These are phyloP conservation scores for Penicillium flavigenum DNA, from an alignment of 495 filamentous ascomycete genomes.

Conservation along the genomic window DNA sequence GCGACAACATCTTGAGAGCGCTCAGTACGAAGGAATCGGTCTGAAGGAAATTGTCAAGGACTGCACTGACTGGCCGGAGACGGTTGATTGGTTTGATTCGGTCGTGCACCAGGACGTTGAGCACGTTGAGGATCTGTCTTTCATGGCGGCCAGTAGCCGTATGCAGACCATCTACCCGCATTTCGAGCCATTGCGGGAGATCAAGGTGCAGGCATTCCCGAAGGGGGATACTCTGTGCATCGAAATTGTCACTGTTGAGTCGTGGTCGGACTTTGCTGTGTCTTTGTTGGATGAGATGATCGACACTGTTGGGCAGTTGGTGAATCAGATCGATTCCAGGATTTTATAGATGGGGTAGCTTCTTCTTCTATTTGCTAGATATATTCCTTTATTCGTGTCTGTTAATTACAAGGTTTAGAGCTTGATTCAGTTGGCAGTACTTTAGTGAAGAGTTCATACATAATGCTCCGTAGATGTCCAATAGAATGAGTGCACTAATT, in stretches of 20 bases:
- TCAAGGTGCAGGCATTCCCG: constrained; percentile 46
- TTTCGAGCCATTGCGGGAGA: constrained; percentile 44
- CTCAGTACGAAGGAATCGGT: constrained; percentile 15
- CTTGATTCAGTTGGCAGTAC: too few species aligned
- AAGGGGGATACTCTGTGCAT: constrained; percentile 38
- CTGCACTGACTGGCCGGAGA: constrained; percentile 16
- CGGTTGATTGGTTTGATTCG: constrained; percentile 17
- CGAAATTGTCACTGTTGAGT: constrained; percentile 45
- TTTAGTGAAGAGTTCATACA: too few species aligned
- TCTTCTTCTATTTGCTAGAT: too few species aligned
- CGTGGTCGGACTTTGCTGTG: constrained; percentile 38
- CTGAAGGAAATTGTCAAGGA: constrained; percentile 12
- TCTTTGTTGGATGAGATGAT: constrained; percentile 11
- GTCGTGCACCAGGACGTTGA: constrained; percentile 35
- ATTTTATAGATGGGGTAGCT: not conserved
- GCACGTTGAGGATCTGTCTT: constrained; percentile 39
- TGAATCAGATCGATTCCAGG: not conserved
- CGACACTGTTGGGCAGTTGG: constrained; percentile 16
- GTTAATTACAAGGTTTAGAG: not conserved
- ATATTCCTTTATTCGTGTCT: not conserved
- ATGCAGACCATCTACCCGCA: constrained; percentile 47
- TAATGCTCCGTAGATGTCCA: too few species aligned
- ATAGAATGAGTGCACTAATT: too few species aligned
- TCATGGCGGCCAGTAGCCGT: constrained; percentile 23
- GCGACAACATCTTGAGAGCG: constrained; percentile 15